Percentiles rank a stretch among this genome's conserved stretches.
Conservation (phyloP, 331 rosid genomes). For the Phaseolus coccineus region DNA sequence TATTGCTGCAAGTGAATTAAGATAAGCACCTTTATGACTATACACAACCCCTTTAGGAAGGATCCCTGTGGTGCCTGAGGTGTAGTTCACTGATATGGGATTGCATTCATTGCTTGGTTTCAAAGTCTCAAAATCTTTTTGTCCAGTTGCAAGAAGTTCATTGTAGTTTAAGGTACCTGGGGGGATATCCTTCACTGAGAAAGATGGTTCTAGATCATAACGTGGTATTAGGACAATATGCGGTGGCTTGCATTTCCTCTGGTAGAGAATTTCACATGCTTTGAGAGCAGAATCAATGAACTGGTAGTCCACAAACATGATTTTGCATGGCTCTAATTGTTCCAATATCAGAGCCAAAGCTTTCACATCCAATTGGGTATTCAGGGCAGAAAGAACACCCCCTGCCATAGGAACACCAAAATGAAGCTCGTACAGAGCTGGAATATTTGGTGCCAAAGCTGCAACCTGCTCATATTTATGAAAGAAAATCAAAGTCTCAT, state of each 20-base stretch:
- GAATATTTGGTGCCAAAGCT: slow-evolving; percentile 79
- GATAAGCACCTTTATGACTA: slow-evolving; percentile 77
- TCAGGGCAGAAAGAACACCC: slow-evolving; percentile 74
- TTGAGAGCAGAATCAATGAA: slow-evolving; percentile 53
- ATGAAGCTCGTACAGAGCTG: slow-evolving; percentile 83
- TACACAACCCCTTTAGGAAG: slow-evolving; percentile 83
- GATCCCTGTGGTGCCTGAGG: slow-evolving; percentile 85
- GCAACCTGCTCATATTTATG: slow-evolving; percentile 58
- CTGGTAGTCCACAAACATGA: slow-evolving; percentile 67
- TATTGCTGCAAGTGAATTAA: slow-evolving; percentile 68
- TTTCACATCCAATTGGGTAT: slow-evolving; percentile 60
- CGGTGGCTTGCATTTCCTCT: slow-evolving; percentile 57
- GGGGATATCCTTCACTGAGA: slow-evolving; percentile 39
- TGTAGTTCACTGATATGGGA: slow-evolving; percentile 81
- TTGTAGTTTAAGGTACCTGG: slow-evolving; percentile 50
- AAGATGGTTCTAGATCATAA: slow-evolving; percentile 33
- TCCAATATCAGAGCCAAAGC: slow-evolving; percentile 59
- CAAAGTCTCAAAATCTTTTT: slow-evolving; percentile 47
- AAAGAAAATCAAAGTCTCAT: slow-evolving; percentile 5
- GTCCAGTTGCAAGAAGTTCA: slow-evolving; percentile 46
- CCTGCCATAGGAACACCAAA: slow-evolving; percentile 88
- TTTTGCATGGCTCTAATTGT: slow-evolving; percentile 64
- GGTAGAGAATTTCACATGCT: slow-evolving; percentile 53
- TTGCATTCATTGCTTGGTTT: slow-evolving; percentile 56
- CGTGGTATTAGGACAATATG: slow-evolving; percentile 59